Base-by-base conservation (phyloP, 2,329 filamentous ascomycete genomes). In the Nannizziopsis arthrosporioides region DNA sequence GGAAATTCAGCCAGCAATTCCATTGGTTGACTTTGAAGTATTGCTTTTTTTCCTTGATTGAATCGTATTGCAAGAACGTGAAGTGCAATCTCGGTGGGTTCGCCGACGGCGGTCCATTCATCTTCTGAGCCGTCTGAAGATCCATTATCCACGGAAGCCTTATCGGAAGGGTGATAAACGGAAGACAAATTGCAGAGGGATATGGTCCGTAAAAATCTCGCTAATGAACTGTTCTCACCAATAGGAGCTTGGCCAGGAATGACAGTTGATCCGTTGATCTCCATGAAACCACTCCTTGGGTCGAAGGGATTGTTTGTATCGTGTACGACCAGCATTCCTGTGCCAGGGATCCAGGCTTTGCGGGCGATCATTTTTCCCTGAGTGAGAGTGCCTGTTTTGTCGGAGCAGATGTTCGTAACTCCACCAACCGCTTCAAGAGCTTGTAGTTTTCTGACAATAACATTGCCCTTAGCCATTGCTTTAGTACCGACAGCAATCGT, bases 21-120 rank as follows among this genome's bases (percentile, higher is more conserved):
- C 73, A 74, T 5, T 68, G 62, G 2, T 64, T 70, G 6, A 60
- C 58, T 0, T 68, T 70, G 44, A 72, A 69, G 12, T 62, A 63
- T 5, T 66, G 63, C 11, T 72, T 71, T 54, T 75, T 76, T 69
- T 71, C 53, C 55, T 18, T 40, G 74, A 42, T 74, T 66, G 59
- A 84, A 84, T n/a, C 80, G 73, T 38, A 73, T 73, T 9, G 78
- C 77, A 57, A 84, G 81, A 0, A 84, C 80, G 54, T 82, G 78
- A 31, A 84, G 79, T 1, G 80, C 80, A 50, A 83, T 81, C 55
- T 84, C 80, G 4, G 80, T 82, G 0, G 77, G 76, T 49, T 80
- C 77, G 48, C 77, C 78, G 35, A 75, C 71, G 14, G 73, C 75
- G 43, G 73, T 68, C 78, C 78, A 81, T 36, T 69, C 62, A 10